These are phyloP conservation scores for Spongiforma sp. DNA, from an alignment of 1,284 basidiomycete genomes.

Conservation along the genomic window DNA sequence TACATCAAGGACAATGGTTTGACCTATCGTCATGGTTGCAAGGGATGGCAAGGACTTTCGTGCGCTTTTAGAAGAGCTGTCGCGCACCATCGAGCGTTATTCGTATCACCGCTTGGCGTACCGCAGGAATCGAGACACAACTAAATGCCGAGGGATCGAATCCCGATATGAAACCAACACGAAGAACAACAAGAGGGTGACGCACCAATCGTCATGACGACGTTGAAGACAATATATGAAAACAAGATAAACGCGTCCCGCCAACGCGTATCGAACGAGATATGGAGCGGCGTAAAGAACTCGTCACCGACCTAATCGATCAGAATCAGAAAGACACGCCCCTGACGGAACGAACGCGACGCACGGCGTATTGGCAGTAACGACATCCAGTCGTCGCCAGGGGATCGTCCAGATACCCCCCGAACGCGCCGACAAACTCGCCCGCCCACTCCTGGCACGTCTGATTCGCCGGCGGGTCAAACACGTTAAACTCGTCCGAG, in stretches of 20 bases:
- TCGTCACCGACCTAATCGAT: constrained; percentile 60
- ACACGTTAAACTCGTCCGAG: constrained; percentile 67
- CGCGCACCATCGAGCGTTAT: too few species aligned
- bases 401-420: constrained; percentile 84
- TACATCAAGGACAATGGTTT: too few species aligned
- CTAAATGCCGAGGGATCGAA: constrained; percentile 29
- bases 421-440: constrained; percentile 64
- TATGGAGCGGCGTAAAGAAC: constrained; percentile 73
- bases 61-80: too few species aligned
- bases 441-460: constrained; percentile 77
- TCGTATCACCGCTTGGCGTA: constrained; percentile 67
- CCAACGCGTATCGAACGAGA: constrained; percentile 71
- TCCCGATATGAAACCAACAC: too few species aligned
- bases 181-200: constrained; percentile 2
- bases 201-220: constrained; percentile 69
- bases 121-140: constrained; percentile 78
- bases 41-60: too few species aligned
- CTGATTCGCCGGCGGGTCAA: constrained; percentile 76
- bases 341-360: constrained; percentile 15
- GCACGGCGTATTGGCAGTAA: constrained; percentile 72
- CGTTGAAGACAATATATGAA: constrained; percentile 75
- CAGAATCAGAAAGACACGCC: neutral
- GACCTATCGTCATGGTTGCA: too few species aligned
- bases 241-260: constrained; percentile 78
- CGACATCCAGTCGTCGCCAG: constrained; percentile 63